Evolutionary conservation across 2,329 filamentous ascomycete genomes (phyloP), one percentile per base, ranked within the genome.

Genomic region (Pseudogymnoascus sp.): DNA sequence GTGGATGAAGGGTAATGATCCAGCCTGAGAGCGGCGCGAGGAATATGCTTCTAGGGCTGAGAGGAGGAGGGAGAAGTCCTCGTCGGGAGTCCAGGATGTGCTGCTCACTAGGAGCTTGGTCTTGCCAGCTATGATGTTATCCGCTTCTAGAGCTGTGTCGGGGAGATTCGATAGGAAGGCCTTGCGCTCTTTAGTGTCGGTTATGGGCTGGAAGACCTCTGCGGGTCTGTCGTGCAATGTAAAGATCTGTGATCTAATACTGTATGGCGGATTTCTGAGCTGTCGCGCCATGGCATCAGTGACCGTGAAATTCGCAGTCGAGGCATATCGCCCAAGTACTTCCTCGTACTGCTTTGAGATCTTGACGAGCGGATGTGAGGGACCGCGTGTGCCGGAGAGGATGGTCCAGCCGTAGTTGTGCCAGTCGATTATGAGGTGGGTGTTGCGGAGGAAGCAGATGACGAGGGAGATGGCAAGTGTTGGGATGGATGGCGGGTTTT

Each of bases 351-450:
- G 81, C 67, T 86, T 86, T 23, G 93, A 90, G 7, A 96, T 72
- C 29, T 77, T 81, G 7, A 97, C 91, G n/a, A 97, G 82, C 0
- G 88, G 88, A 71, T 96, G 90, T 5, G 72, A 75, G 1, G 77
- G 67, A 42, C 84, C 81, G 23, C 79, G 77, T 59, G 82, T 84
- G 59, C 83, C 80, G 4, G 83, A 89, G 3, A 99, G 84, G 69
- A 99, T 96, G 7, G 91, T 93, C 81, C 93, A 96, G 69, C 93
- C 95, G 75, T 97, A 97, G 76, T 99, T 99, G 79, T 99, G 95
- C 95, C 95, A 99, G 78, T 99, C 95, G 63, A 97, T 89, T 65
- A 97, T 82, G 3, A 99, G 82, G 63, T 85, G 84, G 40, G 90
- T 96, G 69, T 90, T 88, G 60, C 95, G 88, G 60, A 96, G 75